Percentiles rank a stretch among this genome's conserved stretches.
These are phyloP conservation scores for Pichia sp. DNA, from an alignment of 1,139 yeast species.

Conservation along the genomic window DNA sequence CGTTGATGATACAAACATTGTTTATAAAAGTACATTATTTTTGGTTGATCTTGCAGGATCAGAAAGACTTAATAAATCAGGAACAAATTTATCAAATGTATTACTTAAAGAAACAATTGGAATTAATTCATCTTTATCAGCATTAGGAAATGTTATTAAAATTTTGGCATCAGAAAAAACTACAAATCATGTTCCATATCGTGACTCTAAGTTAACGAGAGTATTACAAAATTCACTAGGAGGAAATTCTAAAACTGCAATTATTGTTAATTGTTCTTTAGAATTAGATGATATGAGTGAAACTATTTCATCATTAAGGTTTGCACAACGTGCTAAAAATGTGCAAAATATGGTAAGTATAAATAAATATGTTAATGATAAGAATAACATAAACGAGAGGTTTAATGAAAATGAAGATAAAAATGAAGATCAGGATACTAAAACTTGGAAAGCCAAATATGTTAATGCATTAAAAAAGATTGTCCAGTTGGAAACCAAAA, in stretches of 20 bases:
- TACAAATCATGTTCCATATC: constrained; percentile 63
- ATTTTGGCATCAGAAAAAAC: constrained; percentile 47
- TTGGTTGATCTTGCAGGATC: constrained; percentile 87
- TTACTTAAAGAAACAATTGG: constrained; percentile 79
- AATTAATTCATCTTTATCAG: constrained; percentile 70
- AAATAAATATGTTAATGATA: constrained; percentile 27
- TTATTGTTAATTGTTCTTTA: constrained; percentile 77
- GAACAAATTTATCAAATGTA: constrained; percentile 56
- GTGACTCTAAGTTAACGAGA: constrained; percentile 80
- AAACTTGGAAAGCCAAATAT: constrained; percentile 11
- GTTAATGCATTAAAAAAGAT: constrained; percentile 12
- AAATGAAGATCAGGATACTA: not conserved
- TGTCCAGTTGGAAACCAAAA: constrained; percentile 8
- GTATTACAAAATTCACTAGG: constrained; percentile 81
- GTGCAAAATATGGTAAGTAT: constrained; percentile 5
- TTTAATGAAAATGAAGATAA: not conserved
- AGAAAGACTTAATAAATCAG: constrained; percentile 79
- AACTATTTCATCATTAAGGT: constrained; percentile 70
- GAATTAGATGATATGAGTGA: constrained; percentile 56
- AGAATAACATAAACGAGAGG: constrained; percentile 35
- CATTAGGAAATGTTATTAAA: constrained; percentile 77
- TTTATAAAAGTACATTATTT: constrained; percentile 63
- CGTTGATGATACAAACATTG: constrained; percentile 40
- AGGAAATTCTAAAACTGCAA: constrained; percentile 77
- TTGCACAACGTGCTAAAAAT: constrained; percentile 73